Evolutionary conservation across 1,284 basidiomycete species (phyloP).

Genomic region (Golubevia sp.): DNA sequence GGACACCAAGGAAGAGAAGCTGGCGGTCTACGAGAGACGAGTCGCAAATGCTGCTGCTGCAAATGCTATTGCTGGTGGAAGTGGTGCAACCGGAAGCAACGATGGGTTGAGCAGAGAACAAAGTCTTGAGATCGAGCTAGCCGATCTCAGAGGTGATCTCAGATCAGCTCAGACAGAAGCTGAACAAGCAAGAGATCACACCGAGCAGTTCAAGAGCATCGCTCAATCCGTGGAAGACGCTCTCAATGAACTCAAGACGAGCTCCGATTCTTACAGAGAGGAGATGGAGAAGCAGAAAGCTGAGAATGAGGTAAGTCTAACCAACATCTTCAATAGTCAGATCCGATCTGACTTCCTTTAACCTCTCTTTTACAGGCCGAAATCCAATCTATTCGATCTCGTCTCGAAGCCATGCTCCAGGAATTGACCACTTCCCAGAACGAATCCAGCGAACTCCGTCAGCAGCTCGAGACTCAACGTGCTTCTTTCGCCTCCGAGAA

Average conservation of each 20-base stretch:
- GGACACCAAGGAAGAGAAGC: constrained; percentile 78
- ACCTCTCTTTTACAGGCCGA: constrained; percentile 67
- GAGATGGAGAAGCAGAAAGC: constrained; percentile 44
- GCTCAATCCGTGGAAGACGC: constrained; percentile 79
- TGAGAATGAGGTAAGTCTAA: constrained; percentile 69
- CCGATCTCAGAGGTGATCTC: constrained; percentile 65
- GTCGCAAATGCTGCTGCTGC: constrained; percentile 51
- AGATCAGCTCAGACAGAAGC: constrained; percentile 78
- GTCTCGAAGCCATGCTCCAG: constrained; percentile 67
- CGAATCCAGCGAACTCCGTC: constrained; percentile 70
- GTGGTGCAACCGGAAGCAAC: constrained; percentile 28
- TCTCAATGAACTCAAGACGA: constrained; percentile 71
- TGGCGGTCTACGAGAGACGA: constrained; percentile 81
- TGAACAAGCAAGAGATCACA: constrained; percentile 72
- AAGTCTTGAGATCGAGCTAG: constrained; percentile 80
- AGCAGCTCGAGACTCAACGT: constrained; percentile 68
- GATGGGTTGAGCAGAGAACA: constrained; percentile 72
- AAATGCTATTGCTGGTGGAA: constrained; percentile 3
- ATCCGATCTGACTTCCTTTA: too few species aligned
- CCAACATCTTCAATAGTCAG: neutral
- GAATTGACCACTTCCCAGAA: constrained; percentile 68
- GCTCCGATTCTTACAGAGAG: constrained; percentile 73
- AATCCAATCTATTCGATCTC: constrained; percentile 70
- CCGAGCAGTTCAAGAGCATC: constrained; percentile 81
- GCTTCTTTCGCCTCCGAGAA: constrained; percentile 72